A percentile compares a stretch with the other conserved stretches of the same genome.
phyloP scores from a whole-genome alignment of 306 rosid species.

The Ochetophila trinervis region DNA sequence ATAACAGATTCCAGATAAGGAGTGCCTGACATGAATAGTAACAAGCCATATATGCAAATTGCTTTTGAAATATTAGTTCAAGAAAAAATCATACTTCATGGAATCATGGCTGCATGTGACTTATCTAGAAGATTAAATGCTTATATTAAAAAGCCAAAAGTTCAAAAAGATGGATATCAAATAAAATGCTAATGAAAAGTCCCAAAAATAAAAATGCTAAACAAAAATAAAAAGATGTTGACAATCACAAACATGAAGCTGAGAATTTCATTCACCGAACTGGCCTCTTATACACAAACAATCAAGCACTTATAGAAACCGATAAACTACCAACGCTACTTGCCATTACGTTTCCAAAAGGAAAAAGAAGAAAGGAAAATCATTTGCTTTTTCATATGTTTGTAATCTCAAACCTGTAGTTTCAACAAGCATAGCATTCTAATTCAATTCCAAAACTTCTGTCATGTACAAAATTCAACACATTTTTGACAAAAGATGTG shows the following conservation, averaged over 20 bases:
- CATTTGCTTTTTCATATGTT: background rate
- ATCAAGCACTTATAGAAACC: background rate
- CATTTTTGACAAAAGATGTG: background rate
- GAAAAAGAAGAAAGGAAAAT: background rate
- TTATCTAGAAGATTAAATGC: background rate
- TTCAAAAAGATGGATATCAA: background rate
- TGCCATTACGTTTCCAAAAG: background rate
- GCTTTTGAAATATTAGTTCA: background rate
- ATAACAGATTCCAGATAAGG: background rate
- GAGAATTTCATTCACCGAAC: background rate
- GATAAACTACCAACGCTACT: background rate
- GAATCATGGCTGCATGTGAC: background rate
- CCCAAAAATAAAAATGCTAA: background rate
- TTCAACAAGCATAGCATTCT: background rate
- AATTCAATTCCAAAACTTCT: constrained; percentile 5
- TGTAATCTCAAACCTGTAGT: too few species aligned
- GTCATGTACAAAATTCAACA: background rate
- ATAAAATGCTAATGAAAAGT: background rate
- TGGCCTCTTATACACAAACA: too few species aligned
- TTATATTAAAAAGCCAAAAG: background rate
- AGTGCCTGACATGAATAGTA: background rate
- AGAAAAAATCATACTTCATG: background rate
- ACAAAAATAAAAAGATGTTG: background rate
- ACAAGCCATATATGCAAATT: background rate
- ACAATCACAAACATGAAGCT: background rate